Evolutionary conservation across 2,329 filamentous ascomycete species (phyloP).

Genomic region (Microdochium nivale): DNA sequence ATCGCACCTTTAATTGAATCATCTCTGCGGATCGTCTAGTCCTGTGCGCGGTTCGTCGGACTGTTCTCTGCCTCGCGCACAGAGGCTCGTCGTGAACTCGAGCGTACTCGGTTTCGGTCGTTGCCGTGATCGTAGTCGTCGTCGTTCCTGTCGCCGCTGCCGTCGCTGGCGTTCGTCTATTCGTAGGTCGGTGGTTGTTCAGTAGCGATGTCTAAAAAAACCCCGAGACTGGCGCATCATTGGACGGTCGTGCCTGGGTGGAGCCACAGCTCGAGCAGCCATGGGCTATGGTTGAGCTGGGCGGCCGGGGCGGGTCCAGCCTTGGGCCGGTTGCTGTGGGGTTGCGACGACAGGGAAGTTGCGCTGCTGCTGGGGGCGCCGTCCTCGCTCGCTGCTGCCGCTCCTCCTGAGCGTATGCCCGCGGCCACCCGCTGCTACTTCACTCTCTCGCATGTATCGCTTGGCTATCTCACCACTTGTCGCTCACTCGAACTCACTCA

Average conservation of each 20-base stretch:
- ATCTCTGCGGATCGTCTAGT: constrained; percentile 45
- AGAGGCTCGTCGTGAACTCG: too few relatives aligned
- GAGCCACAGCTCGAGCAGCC: not conserved
- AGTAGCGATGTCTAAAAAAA: not conserved
- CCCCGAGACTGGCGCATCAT: not conserved
- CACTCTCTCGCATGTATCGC: too few relatives aligned
- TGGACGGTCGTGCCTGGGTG: not conserved
- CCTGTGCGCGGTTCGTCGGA: not conserved
- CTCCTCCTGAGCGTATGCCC: not conserved
- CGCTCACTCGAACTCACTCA: not conserved
- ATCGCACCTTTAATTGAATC: constrained; percentile 77
- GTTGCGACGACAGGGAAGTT: not conserved
- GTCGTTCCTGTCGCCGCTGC: not conserved
- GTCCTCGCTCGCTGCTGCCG: too few relatives aligned
- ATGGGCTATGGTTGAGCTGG: not conserved
- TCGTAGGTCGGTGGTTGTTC: not conserved
- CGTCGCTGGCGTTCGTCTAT: not conserved
- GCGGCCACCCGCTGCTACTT: not conserved
- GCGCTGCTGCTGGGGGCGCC: not conserved
- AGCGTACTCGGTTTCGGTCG: not conserved
- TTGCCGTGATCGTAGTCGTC: not conserved
- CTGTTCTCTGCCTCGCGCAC: not conserved
- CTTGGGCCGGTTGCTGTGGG: not conserved
- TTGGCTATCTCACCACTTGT: not conserved
- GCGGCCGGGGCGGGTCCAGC: not conserved